A percentile compares a stretch with the other conserved stretches of the same genome.
Evolutionary conservation across 345 rosid genomes (phyloP).

Genomic region (Gossypium sturtianum): DNA sequence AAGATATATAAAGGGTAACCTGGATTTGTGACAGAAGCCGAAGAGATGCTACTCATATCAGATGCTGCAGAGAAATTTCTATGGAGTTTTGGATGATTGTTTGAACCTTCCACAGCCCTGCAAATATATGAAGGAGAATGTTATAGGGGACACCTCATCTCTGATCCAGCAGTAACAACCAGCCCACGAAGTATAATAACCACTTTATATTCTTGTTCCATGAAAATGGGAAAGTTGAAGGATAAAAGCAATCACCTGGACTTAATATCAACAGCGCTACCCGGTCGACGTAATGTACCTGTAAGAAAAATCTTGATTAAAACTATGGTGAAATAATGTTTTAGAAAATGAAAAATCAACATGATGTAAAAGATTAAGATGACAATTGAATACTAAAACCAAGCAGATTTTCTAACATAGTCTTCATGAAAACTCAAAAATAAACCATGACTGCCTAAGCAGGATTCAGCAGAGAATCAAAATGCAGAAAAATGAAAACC

Average conservation of each 20-base stretch:
- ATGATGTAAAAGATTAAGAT: neutral
- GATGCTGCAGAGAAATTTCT: constrained; percentile 68
- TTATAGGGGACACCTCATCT: constrained; percentile 1
- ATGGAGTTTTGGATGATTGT: constrained; percentile 43
- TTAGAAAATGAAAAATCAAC: constrained; percentile 8
- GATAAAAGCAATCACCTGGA: constrained; percentile 44
- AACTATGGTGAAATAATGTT: neutral
- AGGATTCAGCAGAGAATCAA: constrained; percentile 4
- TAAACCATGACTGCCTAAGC: neutral
- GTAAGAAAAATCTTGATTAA: constrained; percentile 22
- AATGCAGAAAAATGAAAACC: neutral
- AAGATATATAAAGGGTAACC: constrained; percentile 33
- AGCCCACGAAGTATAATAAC: neutral
- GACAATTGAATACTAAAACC: neutral
- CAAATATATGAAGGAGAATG: constrained; percentile 5
- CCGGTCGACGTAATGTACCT: constrained; percentile 50
- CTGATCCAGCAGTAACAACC: neutral
- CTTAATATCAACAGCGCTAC: constrained; percentile 49
- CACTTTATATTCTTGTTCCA: neutral
- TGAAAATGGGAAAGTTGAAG: neutral
- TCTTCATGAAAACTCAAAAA: neutral
- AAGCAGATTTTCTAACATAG: neutral
- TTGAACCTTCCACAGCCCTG: constrained; percentile 50
- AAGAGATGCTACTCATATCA: constrained; percentile 52
- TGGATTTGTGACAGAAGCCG: constrained; percentile 34